Conservation (phyloP, 2,329 filamentous ascomycete genomes). For the Colletotrichum destructivum region DNA sequence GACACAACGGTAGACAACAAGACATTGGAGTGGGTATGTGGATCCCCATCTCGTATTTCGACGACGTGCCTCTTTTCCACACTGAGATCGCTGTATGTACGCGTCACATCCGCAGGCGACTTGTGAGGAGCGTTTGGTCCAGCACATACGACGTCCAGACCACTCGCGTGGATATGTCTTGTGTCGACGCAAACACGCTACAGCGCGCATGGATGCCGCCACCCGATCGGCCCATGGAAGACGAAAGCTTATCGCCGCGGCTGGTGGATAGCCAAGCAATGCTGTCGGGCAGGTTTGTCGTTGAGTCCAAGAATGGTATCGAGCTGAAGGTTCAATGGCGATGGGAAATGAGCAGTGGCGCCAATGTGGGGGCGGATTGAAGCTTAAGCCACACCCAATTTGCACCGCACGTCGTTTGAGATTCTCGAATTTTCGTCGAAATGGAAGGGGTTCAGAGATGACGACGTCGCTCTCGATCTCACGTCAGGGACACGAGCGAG, state of each 20-base stretch:
- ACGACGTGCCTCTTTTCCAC: not conserved
- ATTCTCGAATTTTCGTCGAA: slow-evolving; percentile 19
- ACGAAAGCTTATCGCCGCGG: slow-evolving; percentile 12
- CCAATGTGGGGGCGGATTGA: slow-evolving; percentile 23
- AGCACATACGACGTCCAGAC: not conserved
- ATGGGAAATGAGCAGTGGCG: slow-evolving; percentile 17
- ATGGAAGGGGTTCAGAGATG: not conserved
- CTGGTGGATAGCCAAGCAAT: slow-evolving; percentile 2
- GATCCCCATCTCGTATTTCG: not conserved
- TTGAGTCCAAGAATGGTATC: slow-evolving; percentile 1
- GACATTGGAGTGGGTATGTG: not conserved
- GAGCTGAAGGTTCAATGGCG: slow-evolving; percentile 11
- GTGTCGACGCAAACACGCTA: not conserved
- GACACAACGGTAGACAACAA: not conserved
- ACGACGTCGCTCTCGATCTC: not conserved
- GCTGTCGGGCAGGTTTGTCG: not conserved
- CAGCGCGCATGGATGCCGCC: slow-evolving; percentile 7
- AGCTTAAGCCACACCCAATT: slow-evolving; percentile 41
- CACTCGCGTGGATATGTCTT: not conserved
- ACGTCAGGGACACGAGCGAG: not conserved
- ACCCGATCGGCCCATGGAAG: slow-evolving; percentile 15
- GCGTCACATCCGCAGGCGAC: not conserved
- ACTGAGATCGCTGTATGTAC: too few relatives aligned
- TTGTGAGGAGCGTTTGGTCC: not conserved
- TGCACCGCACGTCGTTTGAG: slow-evolving; percentile 20